These are phyloP conservation scores for Favolaschia claudopus DNA, from an alignment of 768 basidiomycete genomes.

Conservation along the genomic window DNA sequence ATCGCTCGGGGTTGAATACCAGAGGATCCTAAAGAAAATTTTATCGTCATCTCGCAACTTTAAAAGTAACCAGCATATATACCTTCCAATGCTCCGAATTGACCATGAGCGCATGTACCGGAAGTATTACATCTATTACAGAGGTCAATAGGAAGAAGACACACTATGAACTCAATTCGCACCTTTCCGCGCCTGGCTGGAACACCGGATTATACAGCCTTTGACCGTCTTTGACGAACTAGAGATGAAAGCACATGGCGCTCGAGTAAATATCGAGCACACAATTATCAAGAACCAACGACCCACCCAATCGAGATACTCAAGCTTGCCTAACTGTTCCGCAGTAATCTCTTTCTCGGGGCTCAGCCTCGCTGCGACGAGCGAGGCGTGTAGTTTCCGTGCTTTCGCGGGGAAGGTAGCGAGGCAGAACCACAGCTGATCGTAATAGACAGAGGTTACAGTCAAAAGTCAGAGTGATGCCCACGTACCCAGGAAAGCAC, in stretches of 20 bases:
- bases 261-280: neutral
- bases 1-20: conserved; percentile 23
- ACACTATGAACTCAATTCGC: neutral
- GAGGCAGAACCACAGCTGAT: conserved; percentile 23
- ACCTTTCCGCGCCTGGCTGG: conserved; percentile 13
- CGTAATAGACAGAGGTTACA: too few relatives aligned
- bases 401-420: conserved; percentile 17
- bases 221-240: conserved; percentile 18
- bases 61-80: neutral
- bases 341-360: conserved; percentile 19
- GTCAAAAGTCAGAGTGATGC: too few relatives aligned
- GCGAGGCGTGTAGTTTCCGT: conserved; percentile 19
- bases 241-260: too few relatives aligned
- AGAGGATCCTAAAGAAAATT: conserved; percentile 15
- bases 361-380: conserved; percentile 13
- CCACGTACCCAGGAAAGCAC: conserved; percentile 14
- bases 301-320: conserved; percentile 26
- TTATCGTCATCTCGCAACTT: too few relatives aligned
- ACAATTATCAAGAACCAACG: too few relatives aligned
- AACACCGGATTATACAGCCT: conserved; percentile 21
- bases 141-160: neutral
- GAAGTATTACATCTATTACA: conserved; percentile 19
- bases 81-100: conserved; percentile 26
- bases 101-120: conserved; percentile 20
- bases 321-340: conserved; percentile 16